Percentiles rank a stretch among this genome's conserved stretches.
phyloP scores from a whole-genome alignment of 352 stramenopile genomes.

The Peronospora destructor region DNA sequence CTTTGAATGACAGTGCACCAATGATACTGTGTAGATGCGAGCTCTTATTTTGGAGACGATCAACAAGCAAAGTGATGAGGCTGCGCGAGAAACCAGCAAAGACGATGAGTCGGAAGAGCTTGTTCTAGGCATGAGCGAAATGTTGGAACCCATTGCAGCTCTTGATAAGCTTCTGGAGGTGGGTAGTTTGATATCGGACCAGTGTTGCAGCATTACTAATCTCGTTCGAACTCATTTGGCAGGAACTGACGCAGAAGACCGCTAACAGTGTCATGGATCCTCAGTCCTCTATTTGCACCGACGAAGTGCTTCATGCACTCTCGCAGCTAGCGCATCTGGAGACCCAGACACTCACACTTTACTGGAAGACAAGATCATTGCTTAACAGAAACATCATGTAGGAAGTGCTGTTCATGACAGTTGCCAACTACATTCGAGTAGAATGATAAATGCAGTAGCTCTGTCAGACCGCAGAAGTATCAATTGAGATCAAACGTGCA shows the following conservation, averaged over 20 bases:
- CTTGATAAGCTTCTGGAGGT: constrained; percentile 29
- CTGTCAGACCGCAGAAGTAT: constrained; percentile 1
- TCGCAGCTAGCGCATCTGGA: constrained; percentile 35
- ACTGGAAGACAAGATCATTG: constrained; percentile 42
- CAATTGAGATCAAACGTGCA: constrained; percentile 1
- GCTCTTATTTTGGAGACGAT: constrained; percentile 31
- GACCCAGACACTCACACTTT: constrained; percentile 41
- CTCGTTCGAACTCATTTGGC: constrained; percentile 1
- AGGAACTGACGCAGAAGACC: constrained; percentile 37
- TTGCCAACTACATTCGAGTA: neutral
- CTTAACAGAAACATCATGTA: constrained; percentile 44
- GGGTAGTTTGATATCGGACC: constrained; percentile 1
- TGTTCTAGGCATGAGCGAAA: constrained; percentile 13
- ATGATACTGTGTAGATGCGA: constrained; percentile 40
- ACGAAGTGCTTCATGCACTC: constrained; percentile 43
- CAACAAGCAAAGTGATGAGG: constrained; percentile 12
- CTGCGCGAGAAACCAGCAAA: constrained; percentile 1
- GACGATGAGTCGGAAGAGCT: constrained; percentile 10
- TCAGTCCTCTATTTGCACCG: constrained; percentile 30
- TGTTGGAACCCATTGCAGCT: constrained; percentile 23
- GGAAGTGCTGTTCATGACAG: neutral
- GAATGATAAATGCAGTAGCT: neutral
- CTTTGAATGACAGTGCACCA: neutral
- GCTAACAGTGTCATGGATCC: constrained; percentile 23
- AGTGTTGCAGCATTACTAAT: neutral